A percentile compares a stretch with the other conserved stretches of the same genome.
Evolutionary conservation across 129 eudicot genomes (phyloP).

Genomic region (Pseudognaphalium luteoalbum): DNA sequence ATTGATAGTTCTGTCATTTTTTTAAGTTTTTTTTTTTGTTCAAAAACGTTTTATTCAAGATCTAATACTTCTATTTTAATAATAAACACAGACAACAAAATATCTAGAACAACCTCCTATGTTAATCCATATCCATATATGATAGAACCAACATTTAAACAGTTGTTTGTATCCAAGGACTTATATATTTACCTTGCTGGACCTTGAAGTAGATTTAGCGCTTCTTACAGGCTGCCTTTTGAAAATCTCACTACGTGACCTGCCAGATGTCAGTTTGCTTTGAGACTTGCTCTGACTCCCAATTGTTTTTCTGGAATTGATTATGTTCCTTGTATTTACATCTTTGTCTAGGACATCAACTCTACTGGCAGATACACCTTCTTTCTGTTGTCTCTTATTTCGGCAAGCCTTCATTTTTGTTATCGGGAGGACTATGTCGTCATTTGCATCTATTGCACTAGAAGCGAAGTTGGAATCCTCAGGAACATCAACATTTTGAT

Average conservation of each 20-base stretch:
- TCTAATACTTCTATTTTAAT: background rate
- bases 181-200: conserved; percentile 13
- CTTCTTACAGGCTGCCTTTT: conserved; percentile 8
- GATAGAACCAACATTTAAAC: background rate
- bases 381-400: conserved; percentile 19
- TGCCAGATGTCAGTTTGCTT: conserved; percentile 42
- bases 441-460: conserved; percentile 11
- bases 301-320: conserved; percentile 22
- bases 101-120: background rate
- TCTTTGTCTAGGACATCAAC: background rate
- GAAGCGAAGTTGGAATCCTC: background rate
- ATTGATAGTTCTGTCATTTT: background rate
- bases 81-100: background rate
- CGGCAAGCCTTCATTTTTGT: conserved; percentile 14
- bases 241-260: conserved; percentile 22
- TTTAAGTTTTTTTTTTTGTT: background rate
- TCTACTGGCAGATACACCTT: background rate
- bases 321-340: conserved; percentile 17
- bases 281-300: conserved; percentile 23
- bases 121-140: too few relatives aligned
- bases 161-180: background rate
- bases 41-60: background rate
- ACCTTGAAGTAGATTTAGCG: conserved; percentile 23
- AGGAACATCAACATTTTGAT: conserved; percentile 18
- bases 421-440: background rate